Evolutionary conservation across 2,329 filamentous ascomycete genomes (phyloP).

Genomic region (Fusarium anguioides): DNA sequence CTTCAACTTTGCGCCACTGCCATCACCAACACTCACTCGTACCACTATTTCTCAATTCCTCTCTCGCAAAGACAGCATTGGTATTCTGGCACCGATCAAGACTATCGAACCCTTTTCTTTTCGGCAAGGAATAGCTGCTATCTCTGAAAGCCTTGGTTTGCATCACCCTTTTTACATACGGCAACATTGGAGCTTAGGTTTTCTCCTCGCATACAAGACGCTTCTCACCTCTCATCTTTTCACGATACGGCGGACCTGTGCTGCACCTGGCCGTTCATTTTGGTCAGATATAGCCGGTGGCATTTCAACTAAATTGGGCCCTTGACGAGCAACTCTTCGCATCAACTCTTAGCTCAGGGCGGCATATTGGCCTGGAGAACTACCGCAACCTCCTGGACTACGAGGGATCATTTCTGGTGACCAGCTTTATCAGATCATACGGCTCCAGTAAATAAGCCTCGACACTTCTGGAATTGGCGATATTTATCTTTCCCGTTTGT

Average conservation of each 20-base stretch:
- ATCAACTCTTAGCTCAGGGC: not conserved
- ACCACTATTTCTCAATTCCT: conserved; percentile 7
- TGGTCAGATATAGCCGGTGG: not conserved
- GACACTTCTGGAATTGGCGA: conserved; percentile 7
- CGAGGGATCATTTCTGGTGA: not conserved
- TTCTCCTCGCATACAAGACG: conserved; percentile 7
- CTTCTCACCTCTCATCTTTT: conserved; percentile 6
- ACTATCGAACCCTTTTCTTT: conserved; percentile 1
- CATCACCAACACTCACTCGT: conserved; percentile 8
- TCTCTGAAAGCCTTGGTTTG: conserved; percentile 8
- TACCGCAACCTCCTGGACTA: not conserved
- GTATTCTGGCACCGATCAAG: conserved; percentile 13
- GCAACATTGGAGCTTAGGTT: conserved; percentile 9
- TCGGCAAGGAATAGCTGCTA: conserved; percentile 14
- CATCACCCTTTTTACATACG: conserved; percentile 16
- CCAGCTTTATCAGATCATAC: conserved; percentile 5
- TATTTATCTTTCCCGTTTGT: not conserved
- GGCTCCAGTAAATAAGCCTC: not conserved
- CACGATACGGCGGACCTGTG: conserved; percentile 4
- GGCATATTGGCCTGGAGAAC: conserved; percentile 2
- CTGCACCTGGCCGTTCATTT: not conserved
- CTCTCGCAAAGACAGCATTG: not conserved
- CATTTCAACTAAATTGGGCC: not conserved
- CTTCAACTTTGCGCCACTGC: conserved; percentile 13
- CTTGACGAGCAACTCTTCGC: not conserved